Base-by-base conservation (phyloP, 176 grass and related monocot genomes). In the Ensete ventricosum region DNA sequence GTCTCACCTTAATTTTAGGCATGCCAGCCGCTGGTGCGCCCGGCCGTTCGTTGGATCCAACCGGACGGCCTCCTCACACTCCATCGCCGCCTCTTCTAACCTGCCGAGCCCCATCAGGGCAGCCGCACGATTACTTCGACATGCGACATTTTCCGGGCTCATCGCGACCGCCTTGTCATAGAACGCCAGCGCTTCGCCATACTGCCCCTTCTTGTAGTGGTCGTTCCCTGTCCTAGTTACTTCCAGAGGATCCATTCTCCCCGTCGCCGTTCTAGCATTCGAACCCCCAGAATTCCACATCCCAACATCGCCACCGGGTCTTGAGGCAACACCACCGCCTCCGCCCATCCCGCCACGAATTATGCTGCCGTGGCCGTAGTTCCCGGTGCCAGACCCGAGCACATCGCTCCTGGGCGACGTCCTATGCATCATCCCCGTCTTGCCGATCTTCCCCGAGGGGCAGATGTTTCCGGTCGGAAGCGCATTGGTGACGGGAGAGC, bases 171-270 rank as follows among this genome's bases (percentile, higher is more conserved):
- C 72, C 24, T 25, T 22, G 16, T 74, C 72, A 34, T 74, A 74
- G 54, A 25, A 57, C 53, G 23, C 14, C 72, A 74, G 25, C 4
- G 72, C 72, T 11, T 57, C 72, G 9, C 22, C 21, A 27, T 55
- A 74, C 72, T 74, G 72, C 53, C 72, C 24, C 19, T 34, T 74
- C 20, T 57, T 74, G 21, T 74, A 74, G 24, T 57, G 72, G 53
- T 74, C 72, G 72, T 74, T 74, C 53, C 72, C 72, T 14, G 53
- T 53, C 54, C 72, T 74, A 17, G 72, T 74, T 17, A 58, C 25
- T 29, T 74, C 72, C 72, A 57, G 19, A 22, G 72, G 72, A 55
- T 74, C 72, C 25, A 29, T 58, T 55, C 52, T 55, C 13, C 72
- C 23, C 16, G 29, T 25, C 14, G n/a, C 9, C 20, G 1, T 74